phyloP scores from a whole-genome alignment of 352 stramenopile species.

The Pythium phragmiticola region DNA sequence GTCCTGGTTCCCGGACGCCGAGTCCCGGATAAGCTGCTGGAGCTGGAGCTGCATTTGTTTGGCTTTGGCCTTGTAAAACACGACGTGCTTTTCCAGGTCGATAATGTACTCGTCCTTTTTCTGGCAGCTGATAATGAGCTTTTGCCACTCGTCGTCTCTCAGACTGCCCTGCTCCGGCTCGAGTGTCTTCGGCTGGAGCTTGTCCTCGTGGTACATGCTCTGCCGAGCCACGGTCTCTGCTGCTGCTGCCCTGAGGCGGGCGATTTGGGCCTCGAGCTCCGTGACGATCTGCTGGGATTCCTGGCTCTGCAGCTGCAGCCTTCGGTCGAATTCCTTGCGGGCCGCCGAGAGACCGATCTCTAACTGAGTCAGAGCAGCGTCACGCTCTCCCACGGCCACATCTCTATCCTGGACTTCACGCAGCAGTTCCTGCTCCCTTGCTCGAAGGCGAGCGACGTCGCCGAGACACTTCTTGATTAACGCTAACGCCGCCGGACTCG shows the following conservation, averaged over 20 bases:
- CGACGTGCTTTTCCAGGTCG: slow-evolving; percentile 79
- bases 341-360: slow-evolving; percentile 60
- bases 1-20: slow-evolving; percentile 34
- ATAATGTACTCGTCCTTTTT: slow-evolving; percentile 87
- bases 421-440: slow-evolving; percentile 44
- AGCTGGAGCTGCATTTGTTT: slow-evolving; percentile 86
- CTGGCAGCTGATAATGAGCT: slow-evolving; percentile 60
- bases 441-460: slow-evolving; percentile 47
- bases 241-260: slow-evolving; percentile 26
- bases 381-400: slow-evolving; percentile 28
- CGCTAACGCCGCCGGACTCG: slow-evolving; percentile 1
- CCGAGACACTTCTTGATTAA: slow-evolving; percentile 55
- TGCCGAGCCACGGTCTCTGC: slow-evolving; percentile 11
- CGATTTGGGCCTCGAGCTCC: slow-evolving; percentile 45
- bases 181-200: slow-evolving; percentile 21
- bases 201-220: slow-evolving; percentile 2
- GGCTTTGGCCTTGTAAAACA: slow-evolving; percentile 86
- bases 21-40: slow-evolving; percentile 74
- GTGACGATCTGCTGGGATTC: slow-evolving; percentile 35
- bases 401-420: slow-evolving; percentile 21
- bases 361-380: slow-evolving; percentile 49
- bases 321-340: slow-evolving; percentile 69
- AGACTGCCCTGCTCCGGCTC: slow-evolving; percentile 22
- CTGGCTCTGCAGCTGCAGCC: slow-evolving; percentile 49
- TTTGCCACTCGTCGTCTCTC: slow-evolving; percentile 64